Evolutionary conservation across 2,329 filamentous ascomycete genomes (phyloP), one percentile per base, ranked within the genome.

Genomic region (Uncinocarpus reesii): DNA sequence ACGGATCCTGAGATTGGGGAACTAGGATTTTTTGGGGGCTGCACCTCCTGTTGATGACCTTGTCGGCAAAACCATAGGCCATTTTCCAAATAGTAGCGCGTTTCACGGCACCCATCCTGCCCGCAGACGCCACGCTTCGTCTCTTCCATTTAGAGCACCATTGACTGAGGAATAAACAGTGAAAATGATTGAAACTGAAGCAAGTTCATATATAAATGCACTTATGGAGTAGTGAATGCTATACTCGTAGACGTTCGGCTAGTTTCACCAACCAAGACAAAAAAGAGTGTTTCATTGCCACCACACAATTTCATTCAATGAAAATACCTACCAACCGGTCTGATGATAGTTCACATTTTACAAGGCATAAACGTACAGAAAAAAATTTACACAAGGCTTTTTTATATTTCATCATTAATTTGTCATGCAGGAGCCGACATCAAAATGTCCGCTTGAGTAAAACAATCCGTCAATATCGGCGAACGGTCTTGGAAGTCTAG

Each of bases 41-140:
- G 24, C 36, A 86, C 84, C 67, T 86, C 80, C 57, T 89, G 81
- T 56, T 82, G 79, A 69, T 93, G 87, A 26, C 86, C 86, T 56
- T 85, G 81, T 54, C 82, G 75, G 65, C 87, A 94, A 63, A 86
- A 93, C 53, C 81, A 79, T 50, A 82, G 76, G 2, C 86, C 86
- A 65, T 84, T 84, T 55, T 88, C 80, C 26, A 81, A 71, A 60
- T 86, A 84, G 68, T 83, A 87, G 53, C 77, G 76, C 35, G 74
- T 75, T 44, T 84, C 83, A 51, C 83, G 81, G 62, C 87, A 94
- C 58, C 77, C 76, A 53, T 78, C 75, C 53, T 77, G 69, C 42
- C 73, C 74, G 57, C 77, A 80, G 42, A 60, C 61, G 52, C 71
- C 71, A 53, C 68, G 70, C 47, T 65, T 67, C 47, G 62, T 60